These are phyloP conservation scores for Zygosaccharomyces bailii DNA, from an alignment of 805 yeast species.

Conservation along the genomic window DNA sequence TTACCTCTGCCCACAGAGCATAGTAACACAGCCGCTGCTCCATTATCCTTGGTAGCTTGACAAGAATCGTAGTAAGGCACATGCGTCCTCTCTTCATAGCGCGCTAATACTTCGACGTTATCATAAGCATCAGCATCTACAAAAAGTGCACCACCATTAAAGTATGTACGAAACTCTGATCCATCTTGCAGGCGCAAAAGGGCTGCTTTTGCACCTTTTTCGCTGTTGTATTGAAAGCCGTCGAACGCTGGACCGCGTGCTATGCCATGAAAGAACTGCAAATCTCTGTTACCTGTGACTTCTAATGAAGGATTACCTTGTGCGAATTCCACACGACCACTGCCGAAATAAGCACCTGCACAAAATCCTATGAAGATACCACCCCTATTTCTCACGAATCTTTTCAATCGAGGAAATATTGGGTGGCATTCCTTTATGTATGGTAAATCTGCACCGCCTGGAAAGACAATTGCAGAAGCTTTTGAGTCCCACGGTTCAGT, in stretches of 20 bases:
- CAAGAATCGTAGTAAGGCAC: slow-evolving; percentile 39
- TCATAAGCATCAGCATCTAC: slow-evolving; percentile 62
- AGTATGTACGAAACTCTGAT: slow-evolving; percentile 44
- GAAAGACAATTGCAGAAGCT: slow-evolving; percentile 76
- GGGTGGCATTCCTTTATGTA: slow-evolving; percentile 73
- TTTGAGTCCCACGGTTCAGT: slow-evolving; percentile 87
- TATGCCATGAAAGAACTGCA: slow-evolving; percentile 76
- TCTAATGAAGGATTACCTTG: slow-evolving; percentile 67
- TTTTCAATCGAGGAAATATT: slow-evolving; percentile 56
- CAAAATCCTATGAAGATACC: slow-evolving; percentile 87
- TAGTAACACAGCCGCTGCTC: slow-evolving; percentile 67
- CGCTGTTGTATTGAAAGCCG: slow-evolving; percentile 78
- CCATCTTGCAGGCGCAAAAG: slow-evolving; percentile 41
- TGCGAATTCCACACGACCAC: slow-evolving; percentile 77
- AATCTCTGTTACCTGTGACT: slow-evolving; percentile 81
- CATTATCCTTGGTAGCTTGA: slow-evolving; percentile 23
- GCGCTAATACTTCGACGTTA: slow-evolving; percentile 70
- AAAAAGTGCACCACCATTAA: slow-evolving; percentile 89
- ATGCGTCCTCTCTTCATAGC: slow-evolving; percentile 54
- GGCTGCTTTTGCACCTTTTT: slow-evolving; percentile 68
- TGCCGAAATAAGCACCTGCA: slow-evolving; percentile 90
- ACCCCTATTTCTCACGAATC: slow-evolving; percentile 66
- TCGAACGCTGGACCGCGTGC: slow-evolving; percentile 76
- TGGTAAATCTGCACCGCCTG: slow-evolving; percentile 97
- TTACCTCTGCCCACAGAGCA: slow-evolving; percentile 65